Base-by-base conservation (phyloP, 345 rosid genomes). In the Combretum micranthum region DNA sequence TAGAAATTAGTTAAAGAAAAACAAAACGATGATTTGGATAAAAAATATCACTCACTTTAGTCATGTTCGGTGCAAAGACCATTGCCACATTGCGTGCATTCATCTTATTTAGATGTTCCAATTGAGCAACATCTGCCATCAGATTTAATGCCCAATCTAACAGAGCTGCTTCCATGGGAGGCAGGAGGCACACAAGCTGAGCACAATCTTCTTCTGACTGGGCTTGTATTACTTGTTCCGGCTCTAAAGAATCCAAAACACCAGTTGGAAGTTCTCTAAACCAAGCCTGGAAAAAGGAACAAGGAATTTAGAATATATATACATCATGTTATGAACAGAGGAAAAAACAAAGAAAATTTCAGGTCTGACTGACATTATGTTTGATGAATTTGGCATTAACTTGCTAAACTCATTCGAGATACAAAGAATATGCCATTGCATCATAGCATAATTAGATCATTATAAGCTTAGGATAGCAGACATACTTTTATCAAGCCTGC, bases 61-160 rank as follows among this genome's bases (percentile, higher is more conserved):
- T 89, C 99, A 93, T 94, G 83, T 94, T 94, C 60, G 99, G 99
- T 39, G 99, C 97, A 16, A 94, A 94, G 47, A 94, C 97, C 84
- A 94, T 85, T 0, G 99, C 97, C 1, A 94, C 70, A 74, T 94
- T 94, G 6, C 97, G 88, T 6, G 97, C 92, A 77, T 87, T 94
- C 99, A 94, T 94, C 81, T 90, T 90, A 76, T 90, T 94, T 20
- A 84, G 44, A 76, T 79, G 84, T 62, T 90, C 95, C 69, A 83
- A 62, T 70, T 87, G 90, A 0, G 81, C 93, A 53, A 94, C 93
- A 78, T 94, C 99, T 21, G 97, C 97, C 99, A 94, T 94, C 44
- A 94, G 73, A 75, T 94, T 90, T 57, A 94, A 48, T 0, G 96
- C 82, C 97, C 99, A 94, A 59, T 94, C 82, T 52, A 94, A 73